These are phyloP conservation scores for Parathielavia appendiculata DNA, from an alignment of 495 filamentous ascomycete species.

Conservation along the genomic window DNA sequence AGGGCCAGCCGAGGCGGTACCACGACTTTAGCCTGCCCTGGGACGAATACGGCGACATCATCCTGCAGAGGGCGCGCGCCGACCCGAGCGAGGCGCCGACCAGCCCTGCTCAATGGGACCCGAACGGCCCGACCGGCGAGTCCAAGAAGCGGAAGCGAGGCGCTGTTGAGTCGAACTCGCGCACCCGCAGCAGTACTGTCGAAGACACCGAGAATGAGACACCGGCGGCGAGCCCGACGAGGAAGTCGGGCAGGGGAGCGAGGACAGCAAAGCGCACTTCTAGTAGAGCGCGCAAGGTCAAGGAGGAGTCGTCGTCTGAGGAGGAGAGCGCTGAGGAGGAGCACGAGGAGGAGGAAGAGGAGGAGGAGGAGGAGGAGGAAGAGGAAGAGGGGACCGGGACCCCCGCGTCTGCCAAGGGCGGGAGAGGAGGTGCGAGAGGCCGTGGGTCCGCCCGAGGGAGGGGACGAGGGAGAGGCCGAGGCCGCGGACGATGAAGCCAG, in stretches of 20 bases:
- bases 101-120: constrained; percentile 52
- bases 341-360: constrained; percentile 51
- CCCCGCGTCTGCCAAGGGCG: constrained; percentile 21
- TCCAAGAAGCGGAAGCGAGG: constrained; percentile 46
- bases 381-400: constrained; percentile 30
- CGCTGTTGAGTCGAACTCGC: constrained; percentile 37
- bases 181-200: constrained; percentile 47
- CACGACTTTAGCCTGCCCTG: constrained; percentile 71
- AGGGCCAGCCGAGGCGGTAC: constrained; percentile 49
- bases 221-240: constrained; percentile 35
- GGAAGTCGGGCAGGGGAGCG: constrained; percentile 33
- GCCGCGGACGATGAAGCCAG: constrained; percentile 30
- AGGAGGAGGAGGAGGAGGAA: constrained; percentile 37
- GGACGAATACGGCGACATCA: constrained; percentile 70
- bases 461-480: constrained; percentile 22
- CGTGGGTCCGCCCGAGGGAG: constrained; percentile 17
- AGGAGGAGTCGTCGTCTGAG: constrained; percentile 59
- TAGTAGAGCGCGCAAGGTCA: constrained; percentile 35
- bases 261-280: constrained; percentile 39
- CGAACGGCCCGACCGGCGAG: constrained; percentile 22
- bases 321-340: constrained; percentile 58
- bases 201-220: constrained; percentile 50
- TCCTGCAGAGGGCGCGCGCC: constrained; percentile 62
- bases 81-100: constrained; percentile 50
- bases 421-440: constrained; percentile 25